Evolutionary conservation across 208 protist genomes (phyloP), one percentile per base, ranked within the genome.

Genomic region (Leishmania tropica): DNA sequence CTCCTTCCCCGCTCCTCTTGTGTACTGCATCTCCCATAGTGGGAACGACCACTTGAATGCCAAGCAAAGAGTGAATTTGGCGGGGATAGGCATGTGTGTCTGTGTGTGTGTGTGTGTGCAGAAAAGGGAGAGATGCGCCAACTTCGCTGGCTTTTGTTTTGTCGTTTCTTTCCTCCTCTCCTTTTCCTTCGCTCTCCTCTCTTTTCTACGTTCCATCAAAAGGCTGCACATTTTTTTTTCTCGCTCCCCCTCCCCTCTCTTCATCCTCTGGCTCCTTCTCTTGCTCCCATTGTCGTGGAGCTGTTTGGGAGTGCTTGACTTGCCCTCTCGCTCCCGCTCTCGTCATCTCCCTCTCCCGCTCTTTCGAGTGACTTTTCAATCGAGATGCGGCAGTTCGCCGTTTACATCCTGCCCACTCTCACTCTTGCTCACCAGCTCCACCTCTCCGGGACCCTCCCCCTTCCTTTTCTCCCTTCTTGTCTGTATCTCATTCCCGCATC

Each of bases 121-220:
- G 7, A 67, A 15, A 37, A 37, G 56, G 56, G 56, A n/a, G 24
- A 13, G 56, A 13, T 62, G 56, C 56, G 31, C 21, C 19, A 10
- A 62, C 21, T 62, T 10, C 3, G 7, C 28, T 62, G 21, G 24
- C 24, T 11, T 62, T 62, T 62, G 56, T n/a, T 62, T 62, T 31
- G 21, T 17, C 19, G 21, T 58, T 58, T 28, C 21, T 58, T 58
- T 19, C 21, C 54, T 62, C 6, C 19, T 62, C 62, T 31, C 13
- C 62, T 67, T 40, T 37, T 67, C 62, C n/a, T 67, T 15, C n/a
- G 28, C 62, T 7, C 13, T 67, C 15, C 11, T 7, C 24, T 31
- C 15, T 78, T 71, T 76, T 82, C 21, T 58, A 35, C 17, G 40
- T 64, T 53, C 35, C 31, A 28, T 58, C 42, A 68, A 68, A 35